Evolutionary conservation across 192 early-diverging fungal genomes (phyloP), one percentile per base, ranked within the genome.

Genomic region (Diversispora eburnea): DNA sequence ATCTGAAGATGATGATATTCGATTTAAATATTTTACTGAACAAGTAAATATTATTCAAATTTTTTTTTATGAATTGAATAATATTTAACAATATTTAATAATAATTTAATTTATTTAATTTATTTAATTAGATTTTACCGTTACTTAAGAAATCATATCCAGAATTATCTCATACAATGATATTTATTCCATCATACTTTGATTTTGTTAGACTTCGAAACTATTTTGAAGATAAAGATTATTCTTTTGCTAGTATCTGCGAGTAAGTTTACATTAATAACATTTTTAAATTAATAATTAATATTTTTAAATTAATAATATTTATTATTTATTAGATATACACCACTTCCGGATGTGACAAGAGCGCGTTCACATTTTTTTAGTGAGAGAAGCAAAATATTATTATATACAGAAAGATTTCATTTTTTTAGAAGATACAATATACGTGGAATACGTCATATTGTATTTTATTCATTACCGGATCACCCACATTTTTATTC

Each of bases 151-250:
- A 80, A 68, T 81, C 84, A 12, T 77, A 84, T 19, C 85, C 76
- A 39, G 73, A 77, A 0, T 81, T 90, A 83, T 77, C 87, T 52
- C 83, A 87, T 81, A 82, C 88, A 68, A 78, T 94, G 65, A 86
- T 99, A 52, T 94, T 94, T 81, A 87, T 95, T 2, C 91, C 97
- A 8, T 93, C 91, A 8, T 99, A 98, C 77, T 96, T 98, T 86
- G 98, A 99, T 74, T 99, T 91, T 87, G 92, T 99, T 13, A 85
- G 95, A 8, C 66, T 99, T 54, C 85, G 96, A 54, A 99, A 99
- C 77, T 88, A 93, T 78, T 84, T 97, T 67, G 81, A 85, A 33
- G 90, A 92, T 72, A 88, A 88, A 73, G 81, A 85, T 67, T 92
- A 85, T 72, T 85, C 88, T 10, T 92, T 93, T 82, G 91, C 82